Base-by-base conservation (phyloP, 2,329 filamentous ascomycete genomes). In the Hyphodiscus sp. region DNA sequence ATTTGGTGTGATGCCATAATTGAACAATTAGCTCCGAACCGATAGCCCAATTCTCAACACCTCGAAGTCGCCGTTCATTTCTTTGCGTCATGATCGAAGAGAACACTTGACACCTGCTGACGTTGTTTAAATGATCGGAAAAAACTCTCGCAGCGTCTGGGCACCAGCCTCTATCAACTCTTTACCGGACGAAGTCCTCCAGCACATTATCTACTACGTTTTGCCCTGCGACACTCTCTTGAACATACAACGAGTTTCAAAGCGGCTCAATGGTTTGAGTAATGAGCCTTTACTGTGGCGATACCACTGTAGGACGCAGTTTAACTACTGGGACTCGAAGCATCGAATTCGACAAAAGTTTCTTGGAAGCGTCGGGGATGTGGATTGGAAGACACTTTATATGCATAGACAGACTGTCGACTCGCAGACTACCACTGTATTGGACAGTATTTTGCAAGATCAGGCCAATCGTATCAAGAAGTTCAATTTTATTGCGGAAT, bases 281-380 rank as follows among this genome's bases (percentile, higher is more conserved):
- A 82, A 84, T 61, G 86, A 89, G 54, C 82, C 85, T 8, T 73
- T 91, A 23, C 76, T 96, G 50, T 97, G 94, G 92, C 84, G 83
- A 58, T 72, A 80, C 63, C 82, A 92, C 67, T 97, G 94, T 69
- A 70, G 73, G 51, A 71, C 71, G 38, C 74, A 76, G 52, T 96
- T 91, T 73, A 77, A 70, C 52, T 89, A 84, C 70, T 99, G 94
- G 94, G 78, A 86, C 55, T 69, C 76, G 2, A 73, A 75, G 44
- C 86, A 91, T 70, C 70, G 74, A n/a, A 74, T 91, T 45, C 58
- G 69, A 30, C 67, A 74, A 50, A 87, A 83, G 63, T 68, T 89
- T 9, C 68, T 65, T 15, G 70, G 72, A 26, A 74, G 73, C 2
- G 76, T 80, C 8, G 75, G 75, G 11, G 72, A 77, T 10, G 81